Evolutionary conservation across 129 eudicot genomes (phyloP).

Genomic region (Escallonia rubra): DNA sequence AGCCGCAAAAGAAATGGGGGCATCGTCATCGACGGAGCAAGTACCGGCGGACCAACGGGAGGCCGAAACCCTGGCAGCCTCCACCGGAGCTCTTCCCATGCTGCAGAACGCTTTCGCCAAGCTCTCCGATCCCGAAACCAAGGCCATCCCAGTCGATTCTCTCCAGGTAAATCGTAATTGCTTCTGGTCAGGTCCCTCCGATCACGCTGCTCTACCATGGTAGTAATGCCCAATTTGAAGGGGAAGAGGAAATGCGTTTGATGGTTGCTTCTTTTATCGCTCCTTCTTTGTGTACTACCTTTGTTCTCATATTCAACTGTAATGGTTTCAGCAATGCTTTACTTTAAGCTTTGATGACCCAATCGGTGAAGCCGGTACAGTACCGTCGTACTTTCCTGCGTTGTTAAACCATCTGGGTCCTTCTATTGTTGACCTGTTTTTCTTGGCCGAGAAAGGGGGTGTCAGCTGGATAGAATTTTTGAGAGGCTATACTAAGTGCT

Average conservation of each 20-base stretch:
- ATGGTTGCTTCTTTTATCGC: not conserved
- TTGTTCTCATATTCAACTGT: not conserved
- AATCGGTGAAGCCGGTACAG: slow-evolving; percentile 28
- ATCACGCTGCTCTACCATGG: not conserved
- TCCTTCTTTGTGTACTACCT: not conserved
- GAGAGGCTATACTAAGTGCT: slow-evolving; percentile 60
- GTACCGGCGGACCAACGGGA: slow-evolving; percentile 58
- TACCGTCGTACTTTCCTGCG: slow-evolving; percentile 31
- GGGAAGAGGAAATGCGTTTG: not conserved
- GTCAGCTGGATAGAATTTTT: slow-evolving; percentile 70
- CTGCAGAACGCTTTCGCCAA: slow-evolving; percentile 53
- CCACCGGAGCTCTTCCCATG: slow-evolving; percentile 72
- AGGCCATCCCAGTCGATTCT: slow-evolving; percentile 57
- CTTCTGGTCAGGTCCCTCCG: not conserved
- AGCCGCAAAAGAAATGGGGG: slow-evolving; percentile 35
- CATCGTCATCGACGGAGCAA: slow-evolving; percentile 62
- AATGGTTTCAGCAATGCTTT: slow-evolving; percentile 60
- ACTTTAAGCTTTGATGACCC: slow-evolving; percentile 33
- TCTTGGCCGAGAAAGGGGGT: slow-evolving; percentile 54
- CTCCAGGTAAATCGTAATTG: slow-evolving; percentile 46
- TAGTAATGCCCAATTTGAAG: not conserved
- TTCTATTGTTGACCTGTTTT: slow-evolving; percentile 55
- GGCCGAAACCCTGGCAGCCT: slow-evolving; percentile 74
- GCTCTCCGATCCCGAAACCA: slow-evolving; percentile 62
- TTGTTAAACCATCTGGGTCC: slow-evolving; percentile 47